These are phyloP conservation scores for Fusarium sp. DNA, from an alignment of 2,329 filamentous ascomycete species.

Conservation along the genomic window DNA sequence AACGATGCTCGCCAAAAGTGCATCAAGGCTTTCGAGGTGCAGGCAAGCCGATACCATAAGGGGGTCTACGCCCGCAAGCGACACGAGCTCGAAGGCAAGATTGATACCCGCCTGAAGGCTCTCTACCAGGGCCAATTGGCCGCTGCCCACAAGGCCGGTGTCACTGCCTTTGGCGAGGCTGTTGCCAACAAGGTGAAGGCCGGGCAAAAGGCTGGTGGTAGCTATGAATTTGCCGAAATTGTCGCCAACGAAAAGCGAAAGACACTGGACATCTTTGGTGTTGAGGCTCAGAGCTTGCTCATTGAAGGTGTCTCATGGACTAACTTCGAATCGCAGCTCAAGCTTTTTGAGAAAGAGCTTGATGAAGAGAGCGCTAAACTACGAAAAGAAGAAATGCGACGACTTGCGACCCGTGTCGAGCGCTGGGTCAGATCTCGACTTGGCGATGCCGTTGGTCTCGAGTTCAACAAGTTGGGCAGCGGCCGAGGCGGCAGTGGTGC, in stretches of 20 bases:
- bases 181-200: constrained; percentile 89
- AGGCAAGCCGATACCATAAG: constrained; percentile 96
- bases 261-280: constrained; percentile 79
- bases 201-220: constrained; percentile 89
- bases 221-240: constrained; percentile 96
- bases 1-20: constrained; percentile 77
- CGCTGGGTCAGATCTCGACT: constrained; percentile 92
- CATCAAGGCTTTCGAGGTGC: constrained; percentile 86
- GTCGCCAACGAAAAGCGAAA: constrained; percentile 84
- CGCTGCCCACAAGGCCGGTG: constrained; percentile 89
- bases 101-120: constrained; percentile 88
- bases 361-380: constrained; percentile 87
- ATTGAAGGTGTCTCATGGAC: constrained; percentile 90
- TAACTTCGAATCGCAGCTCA: constrained; percentile 83
- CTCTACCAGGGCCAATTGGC: constrained; percentile 90
- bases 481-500: constrained; percentile 85
- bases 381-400: constrained; percentile 95
- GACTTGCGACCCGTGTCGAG: constrained; percentile 89
- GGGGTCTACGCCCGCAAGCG: constrained; percentile 90
- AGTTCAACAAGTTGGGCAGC: constrained; percentile 96
- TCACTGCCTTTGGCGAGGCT: constrained; percentile 85
- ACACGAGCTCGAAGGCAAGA: constrained; percentile 84
- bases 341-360: constrained; percentile 88
- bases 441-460: constrained; percentile 86
- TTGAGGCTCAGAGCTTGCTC: constrained; percentile 77